Evolutionary conservation across 306 rosid genomes (phyloP), one percentile per base, ranked within the genome.

Genomic region (Quillaja saponaria): DNA sequence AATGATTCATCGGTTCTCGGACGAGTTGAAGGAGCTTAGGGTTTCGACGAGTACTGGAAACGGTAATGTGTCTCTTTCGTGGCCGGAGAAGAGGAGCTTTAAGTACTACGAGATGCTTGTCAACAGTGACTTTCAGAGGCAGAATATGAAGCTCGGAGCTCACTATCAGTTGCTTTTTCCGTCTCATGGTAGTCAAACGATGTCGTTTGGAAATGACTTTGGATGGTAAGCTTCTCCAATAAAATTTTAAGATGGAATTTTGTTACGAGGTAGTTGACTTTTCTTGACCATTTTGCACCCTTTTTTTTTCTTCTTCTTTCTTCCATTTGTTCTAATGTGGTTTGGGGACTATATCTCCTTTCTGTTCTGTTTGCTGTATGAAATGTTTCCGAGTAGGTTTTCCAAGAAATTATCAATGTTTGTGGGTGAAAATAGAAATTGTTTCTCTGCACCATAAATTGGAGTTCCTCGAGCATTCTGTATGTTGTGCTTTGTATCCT

Each of bases 1-100:
- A 66, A 68, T 91, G 19, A 35, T 91, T 53, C 98, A 91, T 72
- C 85, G 98, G 11, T 88, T 91, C 87, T 86, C 96, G 18, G 72
- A 72, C 12, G 85, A 88, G 39, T 60, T 78, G 74, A 86, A 73
- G 71, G 65, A 73, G 49, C 64, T 86, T 49, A 67, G 66, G 33
- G 38, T 45, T 70, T 51, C 77, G 46, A 51, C 58, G 8, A 63
- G 48, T 10, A 41, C 18, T 16, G 66, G 61, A 31, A 49, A 67
- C 20, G 53, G 58, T 15, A 67, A 53, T 55, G 15, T 35, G 4
- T 20, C 47, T n/a, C 63, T 18, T 13, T 28, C 38, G 38, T 81
- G 81, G 86, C 91, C 91, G 10, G 77, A 51, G 80, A 65, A 58
- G 54, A 55, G 67, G 58, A 86, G 67, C 64, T 25, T 81, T 64